Evolutionary conservation across 2,329 filamentous ascomycete genomes (phyloP).

Genomic region (Fusarium xyrophilum): DNA sequence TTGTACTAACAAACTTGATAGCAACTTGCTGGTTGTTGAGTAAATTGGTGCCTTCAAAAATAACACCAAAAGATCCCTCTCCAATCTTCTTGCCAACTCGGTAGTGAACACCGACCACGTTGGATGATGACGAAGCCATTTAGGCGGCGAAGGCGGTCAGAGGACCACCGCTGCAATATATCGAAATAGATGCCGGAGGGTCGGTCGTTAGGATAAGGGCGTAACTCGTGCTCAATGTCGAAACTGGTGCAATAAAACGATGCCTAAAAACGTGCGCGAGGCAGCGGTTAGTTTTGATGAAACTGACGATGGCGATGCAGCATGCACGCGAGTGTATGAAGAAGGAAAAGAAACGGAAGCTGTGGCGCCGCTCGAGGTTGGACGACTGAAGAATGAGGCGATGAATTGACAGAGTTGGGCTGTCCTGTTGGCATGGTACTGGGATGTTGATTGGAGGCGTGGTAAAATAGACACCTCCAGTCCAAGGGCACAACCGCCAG

Average conservation of each 20-base stretch:
- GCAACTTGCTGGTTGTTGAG: conserved; percentile 99
- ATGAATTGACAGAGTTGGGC: conserved; percentile 31
- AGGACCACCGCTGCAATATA: conserved; percentile 36
- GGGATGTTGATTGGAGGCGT: conserved; percentile 37
- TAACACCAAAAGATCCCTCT: conserved; percentile 97
- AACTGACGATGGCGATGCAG: conserved; percentile 18
- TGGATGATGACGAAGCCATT: conserved; percentile 90
- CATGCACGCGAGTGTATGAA: conserved; percentile 6
- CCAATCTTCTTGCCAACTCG: conserved; percentile 99
- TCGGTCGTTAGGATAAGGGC: conserved; percentile 14
- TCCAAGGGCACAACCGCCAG: conserved; percentile 28
- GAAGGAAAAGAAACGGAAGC: conserved; percentile 23
- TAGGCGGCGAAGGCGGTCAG: conserved; percentile 42
- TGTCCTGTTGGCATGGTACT: conserved; percentile 28
- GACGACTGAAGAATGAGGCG: conserved; percentile 34
- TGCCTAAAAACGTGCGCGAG: conserved; percentile 29
- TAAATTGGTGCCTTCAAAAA: conserved; percentile 97
- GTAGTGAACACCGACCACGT: conserved; percentile 98
- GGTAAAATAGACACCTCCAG: conserved; percentile 37
- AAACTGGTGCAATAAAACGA: conserved; percentile 32
- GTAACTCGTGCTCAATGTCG: conserved; percentile 22
- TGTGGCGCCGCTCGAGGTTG: conserved; percentile 36
- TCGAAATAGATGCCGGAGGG: conserved; percentile 21
- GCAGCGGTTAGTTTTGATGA: conserved; percentile 37
- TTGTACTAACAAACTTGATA: conserved; percentile 88